Conservation (phyloP, 2,329 filamentous ascomycete genomes). For the Sporothrix euskadiensis region DNA sequence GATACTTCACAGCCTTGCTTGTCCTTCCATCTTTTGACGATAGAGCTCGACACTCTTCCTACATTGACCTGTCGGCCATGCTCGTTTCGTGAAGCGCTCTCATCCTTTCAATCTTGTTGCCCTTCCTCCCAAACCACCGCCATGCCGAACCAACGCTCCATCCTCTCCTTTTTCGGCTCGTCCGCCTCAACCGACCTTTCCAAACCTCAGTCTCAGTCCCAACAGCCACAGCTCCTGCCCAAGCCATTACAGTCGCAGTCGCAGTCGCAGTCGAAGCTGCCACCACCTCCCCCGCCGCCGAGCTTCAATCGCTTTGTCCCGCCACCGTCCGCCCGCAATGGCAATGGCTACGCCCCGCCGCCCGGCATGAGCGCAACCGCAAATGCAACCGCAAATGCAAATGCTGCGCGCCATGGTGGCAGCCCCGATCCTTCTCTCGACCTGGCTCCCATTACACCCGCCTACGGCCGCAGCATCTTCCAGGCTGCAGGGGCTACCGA, state of each 20-base stretch:
- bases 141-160: slow-evolving; percentile 48
- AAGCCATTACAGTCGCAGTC: neutral
- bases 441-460: slow-evolving; percentile 28
- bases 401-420: slow-evolving; percentile 21
- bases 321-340: slow-evolving; percentile 23
- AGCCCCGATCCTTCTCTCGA: slow-evolving; percentile 20
- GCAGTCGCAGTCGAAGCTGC: slow-evolving; percentile 35
- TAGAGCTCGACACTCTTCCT: neutral
- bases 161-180: slow-evolving; percentile 63
- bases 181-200: slow-evolving; percentile 40
- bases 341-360: neutral
- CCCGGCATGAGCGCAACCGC: neutral
- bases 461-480: slow-evolving; percentile 32
- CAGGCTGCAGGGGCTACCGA: slow-evolving; percentile 26
- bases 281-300: slow-evolving; percentile 33
- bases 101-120: neutral
- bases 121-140: neutral
- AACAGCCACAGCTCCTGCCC: slow-evolving; percentile 15
- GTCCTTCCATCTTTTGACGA: neutral
- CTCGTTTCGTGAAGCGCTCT: neutral
- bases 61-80: neutral
- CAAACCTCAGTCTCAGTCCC: neutral
- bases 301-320: slow-evolving; percentile 31
- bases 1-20: slow-evolving; percentile 5
- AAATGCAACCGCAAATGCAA: neutral